Evolutionary conservation across 768 basidiomycete species (phyloP).

Genomic region (Mycena epipterygia): DNA sequence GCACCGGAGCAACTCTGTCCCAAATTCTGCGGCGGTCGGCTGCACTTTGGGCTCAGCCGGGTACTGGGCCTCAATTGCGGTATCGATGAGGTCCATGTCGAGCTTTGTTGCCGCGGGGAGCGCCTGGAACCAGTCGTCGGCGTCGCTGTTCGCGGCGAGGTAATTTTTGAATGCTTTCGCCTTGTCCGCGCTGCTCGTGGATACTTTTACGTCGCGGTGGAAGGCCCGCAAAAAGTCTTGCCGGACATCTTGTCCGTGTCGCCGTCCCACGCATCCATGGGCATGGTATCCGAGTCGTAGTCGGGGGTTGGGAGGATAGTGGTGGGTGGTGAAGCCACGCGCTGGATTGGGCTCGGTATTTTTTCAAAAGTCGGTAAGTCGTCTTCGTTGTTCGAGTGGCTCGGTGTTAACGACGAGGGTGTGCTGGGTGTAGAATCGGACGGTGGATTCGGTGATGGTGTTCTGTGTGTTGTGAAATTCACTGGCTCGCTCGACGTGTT

Average conservation of each 20-base stretch:
- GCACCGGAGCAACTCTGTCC: neutral
- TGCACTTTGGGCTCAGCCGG: neutral
- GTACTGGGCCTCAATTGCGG: neutral
- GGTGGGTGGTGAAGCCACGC: neutral
- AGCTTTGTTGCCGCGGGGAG: neutral
- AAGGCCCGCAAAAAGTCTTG: constrained; percentile 9
- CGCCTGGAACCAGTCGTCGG: constrained; percentile 2
- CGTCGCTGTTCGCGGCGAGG: neutral
- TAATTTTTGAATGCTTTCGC: constrained; percentile 11
- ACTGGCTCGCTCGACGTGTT: neutral
- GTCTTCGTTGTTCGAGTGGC: neutral
- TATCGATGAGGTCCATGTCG: constrained; percentile 14
- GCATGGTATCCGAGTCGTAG: constrained; percentile 2
- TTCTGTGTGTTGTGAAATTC: neutral
- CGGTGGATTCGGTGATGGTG: neutral
- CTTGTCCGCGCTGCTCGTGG: neutral
- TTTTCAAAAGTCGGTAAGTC: neutral
- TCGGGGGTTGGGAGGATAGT: neutral
- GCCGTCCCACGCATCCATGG: constrained; percentile 9
- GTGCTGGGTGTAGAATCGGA: neutral
- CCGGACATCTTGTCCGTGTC: constrained; percentile 7
- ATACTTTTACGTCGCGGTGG: neutral
- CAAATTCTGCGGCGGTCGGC: neutral
- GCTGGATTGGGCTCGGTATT: neutral
- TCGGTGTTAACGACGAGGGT: neutral